Evolutionary conservation across 2,329 filamentous ascomycete genomes (phyloP).

Genomic region (Zalaria sp.): DNA sequence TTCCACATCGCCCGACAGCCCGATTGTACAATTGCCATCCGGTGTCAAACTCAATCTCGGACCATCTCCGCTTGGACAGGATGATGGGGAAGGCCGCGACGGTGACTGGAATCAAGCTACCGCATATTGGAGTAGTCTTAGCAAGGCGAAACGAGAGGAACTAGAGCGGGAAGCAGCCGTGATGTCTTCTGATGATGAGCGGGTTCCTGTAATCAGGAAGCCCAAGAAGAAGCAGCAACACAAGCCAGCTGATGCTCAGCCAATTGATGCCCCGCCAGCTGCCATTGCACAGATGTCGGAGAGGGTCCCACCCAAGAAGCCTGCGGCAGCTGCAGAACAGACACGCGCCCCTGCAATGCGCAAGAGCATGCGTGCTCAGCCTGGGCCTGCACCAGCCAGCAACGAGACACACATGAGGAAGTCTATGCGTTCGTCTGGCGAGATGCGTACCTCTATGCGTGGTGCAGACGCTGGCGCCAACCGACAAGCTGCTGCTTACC

Average conservation of each 20-base stretch:
- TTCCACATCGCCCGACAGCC: slow-evolving; percentile 13
- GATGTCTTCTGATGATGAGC: slow-evolving; percentile 1
- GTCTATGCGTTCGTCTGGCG: slow-evolving; percentile 29
- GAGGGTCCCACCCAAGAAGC: not conserved
- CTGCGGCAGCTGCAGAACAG: not conserved
- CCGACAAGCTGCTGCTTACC: slow-evolving; percentile 5
- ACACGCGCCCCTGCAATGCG: slow-evolving; percentile 12
- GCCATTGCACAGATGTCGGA: too few relatives aligned
- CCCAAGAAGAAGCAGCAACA: slow-evolving; percentile 16
- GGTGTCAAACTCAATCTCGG: slow-evolving; percentile 1
- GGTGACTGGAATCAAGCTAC: slow-evolving; percentile 54
- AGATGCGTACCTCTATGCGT: slow-evolving; percentile 15
- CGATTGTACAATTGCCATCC: slow-evolving; percentile 6
- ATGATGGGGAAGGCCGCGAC: slow-evolving; percentile 12
- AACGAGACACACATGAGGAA: slow-evolving; percentile 25
- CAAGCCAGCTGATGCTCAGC: slow-evolving; percentile 7
- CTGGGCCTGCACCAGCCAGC: not conserved
- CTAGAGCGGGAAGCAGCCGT: slow-evolving; percentile 40
- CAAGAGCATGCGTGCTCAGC: slow-evolving; percentile 20
- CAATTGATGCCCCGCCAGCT: not conserved
- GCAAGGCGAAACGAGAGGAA: slow-evolving; percentile 46
- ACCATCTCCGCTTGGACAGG: slow-evolving; percentile 1
- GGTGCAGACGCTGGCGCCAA: slow-evolving; percentile 9
- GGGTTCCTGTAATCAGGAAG: slow-evolving; percentile 24
- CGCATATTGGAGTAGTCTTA: slow-evolving; percentile 55